These are phyloP conservation scores for Ogataea angusta DNA, from an alignment of 805 yeast species.

Conservation along the genomic window DNA sequence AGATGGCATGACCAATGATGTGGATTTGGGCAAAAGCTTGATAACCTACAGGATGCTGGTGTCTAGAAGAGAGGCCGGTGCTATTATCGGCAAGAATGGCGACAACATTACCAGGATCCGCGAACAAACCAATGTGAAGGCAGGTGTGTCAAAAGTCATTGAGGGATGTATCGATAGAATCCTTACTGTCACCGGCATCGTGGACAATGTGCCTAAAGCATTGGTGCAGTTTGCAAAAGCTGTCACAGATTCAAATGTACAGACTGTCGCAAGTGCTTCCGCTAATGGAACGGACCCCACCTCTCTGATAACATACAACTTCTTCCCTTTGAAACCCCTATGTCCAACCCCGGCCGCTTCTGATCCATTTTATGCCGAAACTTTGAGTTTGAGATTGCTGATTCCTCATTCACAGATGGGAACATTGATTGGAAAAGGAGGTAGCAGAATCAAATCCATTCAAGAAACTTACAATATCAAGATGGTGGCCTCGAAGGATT, in stretches of 20 bases:
- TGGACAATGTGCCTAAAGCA: constrained; percentile 67
- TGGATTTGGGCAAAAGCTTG: constrained; percentile 28
- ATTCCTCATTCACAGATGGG: constrained; percentile 87
- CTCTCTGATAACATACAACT: constrained; percentile 40
- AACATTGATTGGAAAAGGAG: constrained; percentile 81
- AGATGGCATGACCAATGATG: constrained; percentile 24
- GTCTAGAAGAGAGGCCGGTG: constrained; percentile 84
- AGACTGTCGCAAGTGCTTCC: constrained; percentile 20
- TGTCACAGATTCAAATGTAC: constrained; percentile 43
- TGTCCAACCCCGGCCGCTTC: constrained; percentile 49
- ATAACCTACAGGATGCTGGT: constrained; percentile 57
- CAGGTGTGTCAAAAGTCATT: constrained; percentile 79
- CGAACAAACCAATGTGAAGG: constrained; percentile 72
- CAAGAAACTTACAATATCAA: constrained; percentile 67
- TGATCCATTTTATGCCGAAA: constrained; percentile 50
- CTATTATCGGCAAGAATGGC: constrained; percentile 85
- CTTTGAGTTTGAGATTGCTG: constrained; percentile 61
- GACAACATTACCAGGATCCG: constrained; percentile 71
- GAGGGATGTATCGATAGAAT: constrained; percentile 83
- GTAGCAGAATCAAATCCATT: constrained; percentile 72
- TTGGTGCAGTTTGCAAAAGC: constrained; percentile 67
- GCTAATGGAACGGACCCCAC: constrained; percentile 31
- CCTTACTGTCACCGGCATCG: constrained; percentile 70
- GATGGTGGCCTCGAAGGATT: constrained; percentile 85
- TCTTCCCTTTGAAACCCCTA: constrained; percentile 59